A percentile compares a stretch with the other conserved stretches of the same genome.
Evolutionary conservation across 1,284 basidiomycete genomes (phyloP).

Genomic region (Pascua sp.): DNA sequence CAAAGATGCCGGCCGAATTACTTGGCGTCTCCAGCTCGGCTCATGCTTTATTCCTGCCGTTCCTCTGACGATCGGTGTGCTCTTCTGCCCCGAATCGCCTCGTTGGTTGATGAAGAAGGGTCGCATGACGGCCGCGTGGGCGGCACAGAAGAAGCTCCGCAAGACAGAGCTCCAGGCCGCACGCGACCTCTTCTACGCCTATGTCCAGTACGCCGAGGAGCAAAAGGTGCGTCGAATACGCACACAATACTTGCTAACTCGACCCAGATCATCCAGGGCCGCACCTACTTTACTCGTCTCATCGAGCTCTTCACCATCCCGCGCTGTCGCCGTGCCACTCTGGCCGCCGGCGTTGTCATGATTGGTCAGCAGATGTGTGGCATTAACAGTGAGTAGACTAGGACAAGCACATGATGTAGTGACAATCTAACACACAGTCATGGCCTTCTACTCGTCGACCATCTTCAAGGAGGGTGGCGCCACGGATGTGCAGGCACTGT

Average conservation of each 20-base stretch:
- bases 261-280: constrained; percentile 53
- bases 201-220: constrained; percentile 65
- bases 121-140: constrained; percentile 61
- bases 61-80: constrained; percentile 10
- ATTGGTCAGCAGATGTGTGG: constrained; percentile 52
- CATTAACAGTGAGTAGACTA: constrained; percentile 3
- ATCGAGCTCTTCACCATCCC: constrained; percentile 66
- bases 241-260: too few relatives aligned
- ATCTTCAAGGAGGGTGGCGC: constrained; percentile 61
- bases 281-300: constrained; percentile 47
- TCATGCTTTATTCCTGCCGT: constrained; percentile 50
- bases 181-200: constrained; percentile 61
- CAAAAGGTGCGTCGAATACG: constrained; percentile 17
- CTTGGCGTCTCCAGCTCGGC: constrained; percentile 54
- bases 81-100: constrained; percentile 29
- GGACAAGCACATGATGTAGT: not conserved
- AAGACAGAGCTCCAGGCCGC: constrained; percentile 67
- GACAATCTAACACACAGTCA: constrained; percentile 6
- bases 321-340: constrained; percentile 67
- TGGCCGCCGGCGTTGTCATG: constrained; percentile 69
- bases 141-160: constrained; percentile 63
- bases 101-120: constrained; percentile 34
- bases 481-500: constrained; percentile 46
- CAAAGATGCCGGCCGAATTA: constrained; percentile 23
- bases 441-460: constrained; percentile 51